Base-by-base conservation (phyloP, 179 eudicot species). In the Spinacia oleracea region DNA sequence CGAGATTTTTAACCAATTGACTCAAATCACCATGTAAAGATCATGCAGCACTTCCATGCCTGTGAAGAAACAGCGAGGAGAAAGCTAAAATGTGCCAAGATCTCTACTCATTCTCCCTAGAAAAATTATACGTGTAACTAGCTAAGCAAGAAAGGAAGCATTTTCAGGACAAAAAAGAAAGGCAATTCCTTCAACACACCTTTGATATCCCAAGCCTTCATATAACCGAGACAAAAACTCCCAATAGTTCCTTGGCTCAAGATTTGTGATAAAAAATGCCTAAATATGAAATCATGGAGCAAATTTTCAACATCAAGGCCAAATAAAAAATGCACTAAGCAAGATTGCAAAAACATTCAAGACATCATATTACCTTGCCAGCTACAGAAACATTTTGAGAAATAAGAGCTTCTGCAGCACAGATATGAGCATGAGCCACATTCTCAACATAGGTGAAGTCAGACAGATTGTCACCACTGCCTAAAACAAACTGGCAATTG, bases 401-500 rank as follows among this genome's bases (percentile, higher is more conserved):
- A 74, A 75, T 79, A 72, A 94, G 83, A 74, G 98, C 94, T 87
- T 89, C 91, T 71, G 93, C 93, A 40, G 98, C 98, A 89, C 97
- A 93, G 55, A 89, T 86, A 79, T 88, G 92, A 31, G 96, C 98
- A 88, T 95, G 97, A 73, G 98, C 93, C 85, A 90, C 93, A 87
- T 95, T 95, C 86, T 93, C 98, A 78, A 95, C 94, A 78, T 88
- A 93, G 71, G 97, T 93, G 84, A 93, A 95, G 87, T 95, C 98
- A 38, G 88, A 87, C 80, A 84, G 82, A 82, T 59, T 91, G 60
- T 86, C 87, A 72, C 90, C 92, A 80, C 82, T 85, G 50, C 98
- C 98, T 89, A 95, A 85, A 88, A 89, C 85, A 82, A 93, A 90
- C 98, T 95, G 97, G 86, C 88, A 92, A 75, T 60, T 40, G 80